Evolutionary conservation across 1,284 basidiomycete species (phyloP).

Genomic region (Schizophyllum amplum): DNA sequence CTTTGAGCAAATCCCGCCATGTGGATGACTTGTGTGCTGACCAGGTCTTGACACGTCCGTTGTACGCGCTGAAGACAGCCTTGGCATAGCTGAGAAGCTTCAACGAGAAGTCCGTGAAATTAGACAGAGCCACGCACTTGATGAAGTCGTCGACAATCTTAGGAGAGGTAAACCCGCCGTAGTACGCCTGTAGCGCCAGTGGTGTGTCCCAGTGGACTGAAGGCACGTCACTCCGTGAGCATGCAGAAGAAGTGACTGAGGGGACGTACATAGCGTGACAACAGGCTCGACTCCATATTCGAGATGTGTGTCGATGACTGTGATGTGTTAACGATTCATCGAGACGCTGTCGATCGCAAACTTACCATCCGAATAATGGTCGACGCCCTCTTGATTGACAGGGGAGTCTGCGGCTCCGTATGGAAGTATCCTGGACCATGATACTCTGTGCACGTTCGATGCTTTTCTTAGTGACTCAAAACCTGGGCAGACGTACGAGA

Average conservation of each 20-base stretch:
- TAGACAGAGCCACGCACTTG: conserved; percentile 24
- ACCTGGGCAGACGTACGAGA: conserved; percentile 28
- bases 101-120: neutral
- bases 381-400: conserved; percentile 32
- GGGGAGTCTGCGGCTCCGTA: conserved; percentile 39
- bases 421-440: conserved; percentile 41
- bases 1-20: neutral
- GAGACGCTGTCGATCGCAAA: neutral
- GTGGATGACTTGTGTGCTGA: conserved; percentile 8
- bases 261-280: conserved; percentile 32
- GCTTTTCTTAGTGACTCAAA: neutral
- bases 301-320: conserved; percentile 39
- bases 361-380: conserved; percentile 40
- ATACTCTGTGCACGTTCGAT: conserved; percentile 23
- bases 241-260: neutral
- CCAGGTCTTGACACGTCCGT: conserved; percentile 41
- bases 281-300: conserved; percentile 35
- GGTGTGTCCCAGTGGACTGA: conserved; percentile 43
- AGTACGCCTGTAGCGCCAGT: conserved; percentile 34
- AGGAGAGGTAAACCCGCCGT: conserved; percentile 37
- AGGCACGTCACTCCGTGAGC: neutral
- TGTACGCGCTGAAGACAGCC: conserved; percentile 38
- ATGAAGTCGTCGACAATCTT: conserved; percentile 38
- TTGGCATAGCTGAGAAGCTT: conserved; percentile 31
- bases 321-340: neutral